These are phyloP conservation scores for Cordyceps militaris DNA, from an alignment of 2,329 filamentous ascomycete genomes.

Conservation along the genomic window DNA sequence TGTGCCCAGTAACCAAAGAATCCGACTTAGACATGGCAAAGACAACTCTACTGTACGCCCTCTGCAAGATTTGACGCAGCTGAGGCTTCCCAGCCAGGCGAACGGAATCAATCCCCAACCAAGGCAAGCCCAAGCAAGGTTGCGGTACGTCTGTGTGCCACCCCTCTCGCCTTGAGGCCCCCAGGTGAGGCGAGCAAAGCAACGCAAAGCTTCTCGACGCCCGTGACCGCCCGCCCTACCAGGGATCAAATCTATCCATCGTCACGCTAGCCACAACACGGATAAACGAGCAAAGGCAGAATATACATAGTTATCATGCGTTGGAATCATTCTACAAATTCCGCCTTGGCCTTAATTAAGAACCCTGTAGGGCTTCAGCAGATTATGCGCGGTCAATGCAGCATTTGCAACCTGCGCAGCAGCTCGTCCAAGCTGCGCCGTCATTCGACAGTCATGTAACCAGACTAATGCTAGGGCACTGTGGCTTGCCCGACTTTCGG, in stretches of 20 bases:
- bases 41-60: neutral
- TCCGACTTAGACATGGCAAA: no score
- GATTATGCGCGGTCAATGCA: neutral
- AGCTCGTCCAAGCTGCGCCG: neutral
- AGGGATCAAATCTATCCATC: neutral
- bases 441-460: constrained; percentile 7
- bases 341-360: neutral
- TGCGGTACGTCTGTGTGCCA: neutral
- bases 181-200: neutral
- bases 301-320: neutral
- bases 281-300: neutral
- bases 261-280: neutral
- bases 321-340: neutral
- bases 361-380: constrained; percentile 9
- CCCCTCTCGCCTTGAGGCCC: neutral
- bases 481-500: neutral
- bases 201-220: neutral
- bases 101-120: no score
- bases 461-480: neutral
- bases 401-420: neutral
- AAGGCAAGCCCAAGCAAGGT: neutral
- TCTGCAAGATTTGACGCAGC: no score
- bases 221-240: neutral
- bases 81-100: no score
- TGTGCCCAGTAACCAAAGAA: no score